Base-by-base conservation (phyloP, 257 asterid genomes). In the Eustoma russellianum region DNA sequence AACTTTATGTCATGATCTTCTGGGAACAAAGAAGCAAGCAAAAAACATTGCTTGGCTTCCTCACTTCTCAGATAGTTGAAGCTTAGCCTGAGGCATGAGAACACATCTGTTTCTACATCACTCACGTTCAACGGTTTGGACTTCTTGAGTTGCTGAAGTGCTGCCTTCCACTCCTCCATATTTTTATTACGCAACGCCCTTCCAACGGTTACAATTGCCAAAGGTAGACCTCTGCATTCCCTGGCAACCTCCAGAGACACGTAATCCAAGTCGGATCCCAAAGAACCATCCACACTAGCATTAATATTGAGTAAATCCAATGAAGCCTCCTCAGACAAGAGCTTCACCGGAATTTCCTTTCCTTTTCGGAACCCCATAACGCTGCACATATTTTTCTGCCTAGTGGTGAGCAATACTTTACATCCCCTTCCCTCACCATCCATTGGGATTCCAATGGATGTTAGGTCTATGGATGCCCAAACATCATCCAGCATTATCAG, bases 401-500 rank as follows among this genome's bases (percentile, higher is more conserved):
- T 15, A 5, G 56, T 33, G 7, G 57, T 55, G 7, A 55, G 13
- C 40, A 63, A 13, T 9, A 55, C 50, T 41, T 55, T 55, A 33
- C 56, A 41, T 6, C 47, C 55, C 28, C 19, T 14, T 9, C 33
- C 46, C 47, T 18, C 46, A 52, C 24, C n/a, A 17, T 55, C 19
- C 12, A 24, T 17, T 30, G 70, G 70, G 46, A 65, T 57, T 24
- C 65, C 64, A 15, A 65, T 44, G 9, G 48, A 34, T n/a, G 7
- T 19, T 30, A 52, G 57, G 34, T 57, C 53, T 40, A 65, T 34
- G 19, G 40, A n/a, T 8, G 16, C 33, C 65, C 65, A 57, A 50
- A 57, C 46, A 45, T 57, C 70, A 57, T 65, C 60, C 3, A 58
- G 47, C 33, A 57, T 65, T 13, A 65, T 34, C 14, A 65, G 56